Evolutionary conservation across 768 basidiomycete species (phyloP), one percentile per base, ranked within the genome.

Genomic region (Neoboletus magnificus): DNA sequence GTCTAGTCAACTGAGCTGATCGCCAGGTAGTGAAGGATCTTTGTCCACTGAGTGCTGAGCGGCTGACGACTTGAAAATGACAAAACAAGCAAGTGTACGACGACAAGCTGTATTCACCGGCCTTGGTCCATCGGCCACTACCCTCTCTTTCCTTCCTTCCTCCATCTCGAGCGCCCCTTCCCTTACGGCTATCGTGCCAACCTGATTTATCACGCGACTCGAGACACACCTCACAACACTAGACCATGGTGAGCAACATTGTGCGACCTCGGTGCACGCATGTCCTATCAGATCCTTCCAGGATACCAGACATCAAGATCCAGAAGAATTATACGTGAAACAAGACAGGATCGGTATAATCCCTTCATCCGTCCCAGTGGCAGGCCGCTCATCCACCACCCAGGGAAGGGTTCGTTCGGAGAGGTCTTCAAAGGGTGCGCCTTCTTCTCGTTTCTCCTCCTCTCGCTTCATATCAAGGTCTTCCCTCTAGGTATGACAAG

Each of bases 371-470:
- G 45, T 52, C 60, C 40, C 46, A 33, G n/a, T 57, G 52, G n/a
- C 59, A 57, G 47, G 54, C 48, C 33, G 45, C 62, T 66, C 57
- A 71, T 37, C 11, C 46, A 45, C 39, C 44, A 29, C 50, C 23
- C 59, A 97, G 96, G 95, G 58, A 98, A 99, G 73, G 96, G 96
- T 32, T 98, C 95, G 6, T 98, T 99, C 66, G 97, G 96, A 66
- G 97, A 98, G 73, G 95, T 98, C n/a, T 98, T 91, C 78, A 98
- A 98, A 75, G 97, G 95, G 94, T 93, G 54, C 52, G 81, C 66
- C 44, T 51, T 46, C 37, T 61, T 49, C 39, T 37, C 54, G 8
- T 47, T 29, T 52, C 55, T 44, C 52, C 39, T 29, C 36, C 48
- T 56, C 50, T 55, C 55, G 47, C 59, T 58, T 49, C 37, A 23